These are phyloP conservation scores for Ophiosphaerella korrae DNA, from an alignment of 2,329 filamentous ascomycete species.

Conservation along the genomic window DNA sequence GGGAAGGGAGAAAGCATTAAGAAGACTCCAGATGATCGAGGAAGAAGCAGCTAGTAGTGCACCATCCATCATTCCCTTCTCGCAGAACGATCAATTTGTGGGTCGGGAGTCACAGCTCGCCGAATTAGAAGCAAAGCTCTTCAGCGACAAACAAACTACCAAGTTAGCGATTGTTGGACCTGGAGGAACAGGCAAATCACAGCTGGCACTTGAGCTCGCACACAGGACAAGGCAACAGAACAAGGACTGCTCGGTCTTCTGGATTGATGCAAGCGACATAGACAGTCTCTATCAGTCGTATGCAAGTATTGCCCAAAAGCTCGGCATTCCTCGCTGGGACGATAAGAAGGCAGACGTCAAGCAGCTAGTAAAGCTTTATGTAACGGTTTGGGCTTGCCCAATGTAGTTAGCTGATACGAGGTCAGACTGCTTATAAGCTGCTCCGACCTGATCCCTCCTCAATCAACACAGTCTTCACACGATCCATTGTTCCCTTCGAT, in stretches of 20 bases:
- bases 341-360: constrained; percentile 20
- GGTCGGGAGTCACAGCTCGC: constrained; percentile 30
- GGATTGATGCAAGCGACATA: constrained; percentile 50
- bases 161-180: constrained; percentile 23
- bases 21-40: constrained; percentile 18
- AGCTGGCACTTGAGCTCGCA: constrained; percentile 45
- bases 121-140: constrained; percentile 32
- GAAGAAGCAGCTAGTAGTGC: constrained; percentile 12
- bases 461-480: too few relatives aligned
- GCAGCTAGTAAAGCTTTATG: constrained; percentile 21
- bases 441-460: too few relatives aligned
- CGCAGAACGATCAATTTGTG: constrained; percentile 30
- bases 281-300: constrained; percentile 34
- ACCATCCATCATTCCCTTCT: constrained; percentile 33
- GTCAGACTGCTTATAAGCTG: too few relatives aligned
- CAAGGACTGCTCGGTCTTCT: constrained; percentile 51
- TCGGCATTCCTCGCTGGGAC: constrained; percentile 29
- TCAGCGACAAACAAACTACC: constrained; percentile 15
- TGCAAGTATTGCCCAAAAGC: constrained; percentile 9
- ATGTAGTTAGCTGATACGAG: too few relatives aligned
- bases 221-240: constrained; percentile 45
- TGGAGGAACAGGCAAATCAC: constrained; percentile 27
- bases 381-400: too few relatives aligned
- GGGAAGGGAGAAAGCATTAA: constrained; percentile 20
- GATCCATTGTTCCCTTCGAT: too few relatives aligned